Conservation (phyloP, 352 stramenopile genomes). For the Pythium phragmiticola region DNA sequence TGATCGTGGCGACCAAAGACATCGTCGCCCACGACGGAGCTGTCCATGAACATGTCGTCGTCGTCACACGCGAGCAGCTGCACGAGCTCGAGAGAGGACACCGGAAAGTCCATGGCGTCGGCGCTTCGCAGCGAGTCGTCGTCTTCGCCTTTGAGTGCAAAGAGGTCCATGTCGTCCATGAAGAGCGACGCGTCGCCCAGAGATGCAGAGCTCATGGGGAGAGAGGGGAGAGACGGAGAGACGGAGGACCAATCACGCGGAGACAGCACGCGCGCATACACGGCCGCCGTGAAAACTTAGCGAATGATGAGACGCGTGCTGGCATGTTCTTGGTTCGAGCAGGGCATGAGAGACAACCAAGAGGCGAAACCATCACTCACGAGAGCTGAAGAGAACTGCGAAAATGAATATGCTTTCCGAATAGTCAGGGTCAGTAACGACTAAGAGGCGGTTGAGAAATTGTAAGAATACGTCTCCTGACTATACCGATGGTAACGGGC, state of each 20-base stretch:
- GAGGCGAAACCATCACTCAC: constrained; percentile 7
- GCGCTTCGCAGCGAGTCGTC: constrained; percentile 25
- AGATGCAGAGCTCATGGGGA: constrained; percentile 6
- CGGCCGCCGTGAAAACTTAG: constrained; percentile 5
- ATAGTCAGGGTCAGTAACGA: neutral
- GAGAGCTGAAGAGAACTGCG: constrained; percentile 4
- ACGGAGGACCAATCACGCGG: constrained; percentile 21
- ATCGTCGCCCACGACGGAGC: constrained; percentile 7
- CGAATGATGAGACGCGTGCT: constrained; percentile 14
- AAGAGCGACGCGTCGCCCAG: constrained; percentile 29
- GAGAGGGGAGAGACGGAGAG: neutral
- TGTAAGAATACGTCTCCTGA: constrained; percentile 7
- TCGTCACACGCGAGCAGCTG: constrained; percentile 44
- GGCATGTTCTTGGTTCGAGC: neutral
- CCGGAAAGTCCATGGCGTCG: constrained; percentile 18
- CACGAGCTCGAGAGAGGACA: constrained; percentile 32
- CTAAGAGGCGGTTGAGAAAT: neutral
- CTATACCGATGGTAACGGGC: neutral
- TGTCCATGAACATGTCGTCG: constrained; percentile 28
- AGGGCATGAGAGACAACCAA: neutral
- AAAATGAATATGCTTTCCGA: constrained; percentile 7
- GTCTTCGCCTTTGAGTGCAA: constrained; percentile 34
- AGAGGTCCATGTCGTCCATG: constrained; percentile 55
- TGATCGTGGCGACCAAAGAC: neutral
- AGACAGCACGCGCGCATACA: constrained; percentile 10